Conservation (phyloP, 2,329 filamentous ascomycete species). For the Ascochyta viciae-villosae region DNA sequence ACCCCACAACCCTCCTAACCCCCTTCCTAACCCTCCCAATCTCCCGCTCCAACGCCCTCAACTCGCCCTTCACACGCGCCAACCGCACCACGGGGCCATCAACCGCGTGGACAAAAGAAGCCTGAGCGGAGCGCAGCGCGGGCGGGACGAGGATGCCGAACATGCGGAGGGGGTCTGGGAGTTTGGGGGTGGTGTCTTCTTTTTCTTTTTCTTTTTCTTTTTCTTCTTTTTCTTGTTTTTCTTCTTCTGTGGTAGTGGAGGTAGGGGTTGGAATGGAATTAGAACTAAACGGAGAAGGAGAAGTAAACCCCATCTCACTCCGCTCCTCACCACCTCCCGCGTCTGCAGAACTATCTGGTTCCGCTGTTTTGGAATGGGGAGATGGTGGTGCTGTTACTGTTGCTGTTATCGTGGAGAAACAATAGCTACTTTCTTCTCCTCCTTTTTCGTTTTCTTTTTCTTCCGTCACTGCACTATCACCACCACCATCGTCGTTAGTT, state of each 20-base stretch:
- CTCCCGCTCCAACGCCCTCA: constrained; percentile 72
- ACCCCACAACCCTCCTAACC: constrained; percentile 44
- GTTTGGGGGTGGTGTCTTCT: background rate
- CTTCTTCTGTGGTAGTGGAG: background rate
- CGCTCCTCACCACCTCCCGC: no score
- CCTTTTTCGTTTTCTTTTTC: background rate
- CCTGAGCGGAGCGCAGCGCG: constrained; percentile 64
- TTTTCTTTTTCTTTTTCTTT: background rate
- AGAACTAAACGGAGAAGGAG: no score
- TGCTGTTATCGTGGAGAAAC: no score
- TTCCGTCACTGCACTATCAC: no score
- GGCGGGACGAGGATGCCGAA: constrained; percentile 62
- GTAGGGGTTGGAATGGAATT: no score
- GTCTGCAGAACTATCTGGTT: background rate
- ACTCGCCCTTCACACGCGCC: constrained; percentile 63
- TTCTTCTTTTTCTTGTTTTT: background rate
- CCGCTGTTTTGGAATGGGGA: background rate
- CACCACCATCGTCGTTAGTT: no score
- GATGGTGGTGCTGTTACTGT: background rate
- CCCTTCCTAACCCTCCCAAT: constrained; percentile 65
- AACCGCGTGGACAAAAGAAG: constrained; percentile 62
- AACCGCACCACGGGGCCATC: constrained; percentile 65
- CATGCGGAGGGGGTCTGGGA: constrained; percentile 63
- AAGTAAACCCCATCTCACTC: no score
- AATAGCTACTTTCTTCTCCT: background rate